Evolutionary conservation across 129 eudicot species (phyloP).

Genomic region (Glebionis coronaria): DNA sequence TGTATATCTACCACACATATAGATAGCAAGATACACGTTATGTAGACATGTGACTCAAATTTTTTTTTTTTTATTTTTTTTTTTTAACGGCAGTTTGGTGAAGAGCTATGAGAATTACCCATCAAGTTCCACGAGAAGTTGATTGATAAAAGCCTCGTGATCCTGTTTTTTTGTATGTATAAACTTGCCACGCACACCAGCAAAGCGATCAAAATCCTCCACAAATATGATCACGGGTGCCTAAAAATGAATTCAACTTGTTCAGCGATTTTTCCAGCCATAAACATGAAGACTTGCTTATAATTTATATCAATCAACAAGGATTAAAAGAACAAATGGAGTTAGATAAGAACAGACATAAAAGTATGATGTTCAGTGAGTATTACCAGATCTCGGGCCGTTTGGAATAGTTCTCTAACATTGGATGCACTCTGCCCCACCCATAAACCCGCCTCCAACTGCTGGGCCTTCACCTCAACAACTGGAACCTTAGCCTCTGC

Average conservation of each 20-base stretch:
- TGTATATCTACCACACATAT: too few species aligned
- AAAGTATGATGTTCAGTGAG: constrained; percentile 16
- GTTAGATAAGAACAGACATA: constrained; percentile 8
- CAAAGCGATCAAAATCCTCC: constrained; percentile 91
- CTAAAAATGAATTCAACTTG: constrained; percentile 35
- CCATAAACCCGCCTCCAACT: constrained; percentile 74
- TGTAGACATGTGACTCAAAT: not conserved
- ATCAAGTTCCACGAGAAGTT: constrained; percentile 95
- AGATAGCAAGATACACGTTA: too few species aligned
- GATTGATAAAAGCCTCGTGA: constrained; percentile 92
- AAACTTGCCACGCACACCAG: constrained; percentile 84
- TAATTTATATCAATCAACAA: not conserved
- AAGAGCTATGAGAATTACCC: constrained; percentile 51
- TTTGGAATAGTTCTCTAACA: constrained; percentile 85
- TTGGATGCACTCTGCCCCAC: constrained; percentile 97
- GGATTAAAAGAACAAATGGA: not conserved
- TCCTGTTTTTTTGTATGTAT: constrained; percentile 87
- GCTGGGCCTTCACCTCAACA: constrained; percentile 76
- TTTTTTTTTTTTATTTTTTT: too few species aligned
- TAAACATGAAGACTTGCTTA: not conserved
- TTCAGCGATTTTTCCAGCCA: constrained; percentile 11
- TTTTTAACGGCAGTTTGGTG: too few species aligned
- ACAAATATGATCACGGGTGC: constrained; percentile 95
- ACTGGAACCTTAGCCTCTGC: constrained; percentile 96
- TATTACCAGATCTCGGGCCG: constrained; percentile 89